Conservation (phyloP, 1,284 basidiomycete species). For the Earliella scabrosa region DNA sequence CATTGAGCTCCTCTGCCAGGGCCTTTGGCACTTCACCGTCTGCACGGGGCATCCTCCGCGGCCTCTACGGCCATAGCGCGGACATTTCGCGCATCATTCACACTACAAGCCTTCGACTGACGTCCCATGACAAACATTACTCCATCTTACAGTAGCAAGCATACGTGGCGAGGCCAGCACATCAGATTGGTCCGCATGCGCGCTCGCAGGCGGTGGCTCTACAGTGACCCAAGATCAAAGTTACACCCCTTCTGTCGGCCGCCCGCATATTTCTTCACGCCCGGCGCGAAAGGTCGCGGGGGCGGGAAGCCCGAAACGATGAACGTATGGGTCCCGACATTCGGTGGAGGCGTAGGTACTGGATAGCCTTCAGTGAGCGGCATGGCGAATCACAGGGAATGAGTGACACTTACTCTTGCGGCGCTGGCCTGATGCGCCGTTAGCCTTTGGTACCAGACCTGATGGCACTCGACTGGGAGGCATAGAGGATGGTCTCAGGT, state of each 20-base stretch:
- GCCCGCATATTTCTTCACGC: slow-evolving; percentile 59
- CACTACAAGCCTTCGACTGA: slow-evolving; percentile 4
- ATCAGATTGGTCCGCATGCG: slow-evolving; percentile 8
- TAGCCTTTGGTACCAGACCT: slow-evolving; percentile 25
- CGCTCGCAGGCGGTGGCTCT: no score
- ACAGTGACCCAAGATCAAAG: slow-evolving; percentile 64
- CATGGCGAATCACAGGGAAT: not conserved
- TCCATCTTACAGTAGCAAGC: slow-evolving; percentile 3
- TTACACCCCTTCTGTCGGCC: slow-evolving; percentile 68
- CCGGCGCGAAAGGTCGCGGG: slow-evolving; percentile 63
- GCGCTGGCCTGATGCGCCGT: slow-evolving; percentile 30
- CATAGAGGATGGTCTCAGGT: slow-evolving; percentile 22
- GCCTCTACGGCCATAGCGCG: slow-evolving; percentile 17
- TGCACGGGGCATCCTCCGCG: not conserved
- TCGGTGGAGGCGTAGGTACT: slow-evolving; percentile 81
- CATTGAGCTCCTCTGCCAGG: not conserved
- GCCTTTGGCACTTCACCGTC: not conserved
- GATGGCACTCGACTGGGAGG: slow-evolving; percentile 32
- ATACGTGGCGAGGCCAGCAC: slow-evolving; percentile 26
- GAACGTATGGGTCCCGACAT: slow-evolving; percentile 69
- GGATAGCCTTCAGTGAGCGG: not conserved
- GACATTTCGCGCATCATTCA: slow-evolving; percentile 21
- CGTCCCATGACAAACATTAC: slow-evolving; percentile 15
- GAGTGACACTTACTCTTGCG: slow-evolving; percentile 60
- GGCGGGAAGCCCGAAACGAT: slow-evolving; percentile 75